Evolutionary conservation across 345 rosid species (phyloP).

Genomic region (Abelmoschus esculentus): DNA sequence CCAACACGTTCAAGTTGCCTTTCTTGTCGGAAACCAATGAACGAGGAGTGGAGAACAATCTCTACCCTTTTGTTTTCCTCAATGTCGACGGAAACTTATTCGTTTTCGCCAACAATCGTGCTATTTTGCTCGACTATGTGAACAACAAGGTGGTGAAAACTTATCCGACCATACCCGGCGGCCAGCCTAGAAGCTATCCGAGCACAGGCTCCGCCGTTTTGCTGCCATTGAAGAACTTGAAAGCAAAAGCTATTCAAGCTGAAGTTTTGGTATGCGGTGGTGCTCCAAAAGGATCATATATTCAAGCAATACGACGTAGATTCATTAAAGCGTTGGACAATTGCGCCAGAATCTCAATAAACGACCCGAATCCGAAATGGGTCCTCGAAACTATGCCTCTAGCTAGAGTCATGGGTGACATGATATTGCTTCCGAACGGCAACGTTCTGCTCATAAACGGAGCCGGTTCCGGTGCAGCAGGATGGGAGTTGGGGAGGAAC

Average conservation of each 20-base stretch:
- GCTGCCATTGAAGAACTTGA: constrained; percentile 47
- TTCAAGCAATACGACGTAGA: constrained; percentile 12
- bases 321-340: constrained; percentile 56
- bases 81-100: constrained; percentile 60
- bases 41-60: constrained; percentile 46
- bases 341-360: constrained; percentile 66
- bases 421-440: constrained; percentile 70
- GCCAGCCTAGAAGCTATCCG: constrained; percentile 71
- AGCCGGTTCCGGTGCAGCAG: constrained; percentile 53
- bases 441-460: constrained; percentile 73
- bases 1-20: constrained; percentile 30
- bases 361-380: constrained; percentile 64
- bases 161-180: constrained; percentile 57
- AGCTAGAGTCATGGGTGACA: constrained; percentile 78
- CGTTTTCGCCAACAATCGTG: constrained; percentile 68
- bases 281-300: constrained; percentile 56
- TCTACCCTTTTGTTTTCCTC: constrained; percentile 68
- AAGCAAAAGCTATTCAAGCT: constrained; percentile 24
- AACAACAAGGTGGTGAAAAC: constrained; percentile 42
- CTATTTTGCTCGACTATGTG: constrained; percentile 49
- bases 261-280: constrained; percentile 84
- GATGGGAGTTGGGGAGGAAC: constrained; percentile 61
- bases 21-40: constrained; percentile 60
- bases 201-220: constrained; percentile 80
- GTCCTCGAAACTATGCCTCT: constrained; percentile 64